Evolutionary conservation across 805 yeast genomes (phyloP).

Genomic region (Metschnikowia colocasiae): DNA sequence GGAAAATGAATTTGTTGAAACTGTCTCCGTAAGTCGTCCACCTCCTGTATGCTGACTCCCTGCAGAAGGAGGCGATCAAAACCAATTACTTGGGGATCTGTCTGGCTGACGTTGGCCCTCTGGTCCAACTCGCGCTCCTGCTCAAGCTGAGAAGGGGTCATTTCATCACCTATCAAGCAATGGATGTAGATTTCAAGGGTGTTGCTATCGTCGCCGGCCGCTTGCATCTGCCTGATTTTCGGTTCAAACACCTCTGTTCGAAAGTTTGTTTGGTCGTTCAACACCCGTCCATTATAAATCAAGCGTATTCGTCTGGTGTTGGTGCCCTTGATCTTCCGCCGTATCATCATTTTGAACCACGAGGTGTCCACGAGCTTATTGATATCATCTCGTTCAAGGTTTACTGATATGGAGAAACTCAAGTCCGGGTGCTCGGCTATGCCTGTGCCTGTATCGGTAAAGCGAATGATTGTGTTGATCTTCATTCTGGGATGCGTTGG

Average conservation of each 20-base stretch:
- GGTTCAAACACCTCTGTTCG: conserved; percentile 45
- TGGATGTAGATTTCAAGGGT: conserved; percentile 55
- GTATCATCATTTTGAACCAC: conserved; percentile 31
- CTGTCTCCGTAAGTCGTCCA: conserved; percentile 67
- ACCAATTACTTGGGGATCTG: conserved; percentile 70
- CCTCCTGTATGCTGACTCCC: conserved; percentile 79
- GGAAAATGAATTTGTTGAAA: conserved; percentile 66
- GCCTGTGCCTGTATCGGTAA: conserved; percentile 26
- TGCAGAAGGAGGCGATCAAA: conserved; percentile 80
- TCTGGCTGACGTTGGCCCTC: conserved; percentile 39
- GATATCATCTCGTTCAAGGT: conserved; percentile 29
- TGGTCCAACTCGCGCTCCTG: conserved; percentile 59
- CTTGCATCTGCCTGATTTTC: conserved; percentile 18
- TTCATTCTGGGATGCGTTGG: conserved; percentile 19
- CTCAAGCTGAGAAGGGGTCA: conserved; percentile 51
- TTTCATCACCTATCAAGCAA: conserved; percentile 70
- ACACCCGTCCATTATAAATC: conserved; percentile 65
- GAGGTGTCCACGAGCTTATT: conserved; percentile 27
- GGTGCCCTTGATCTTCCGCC: conserved; percentile 20
- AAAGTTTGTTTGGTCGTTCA: conserved; percentile 55
- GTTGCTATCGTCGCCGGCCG: conserved; percentile 10
- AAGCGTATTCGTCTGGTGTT: conserved; percentile 50
- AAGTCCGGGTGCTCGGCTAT: conserved; percentile 23
- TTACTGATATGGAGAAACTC: conserved; percentile 26
- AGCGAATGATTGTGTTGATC: conserved; percentile 25